Conservation (phyloP, 192 early-diverging fungal genomes). For the Coemansia sp. region DNA sequence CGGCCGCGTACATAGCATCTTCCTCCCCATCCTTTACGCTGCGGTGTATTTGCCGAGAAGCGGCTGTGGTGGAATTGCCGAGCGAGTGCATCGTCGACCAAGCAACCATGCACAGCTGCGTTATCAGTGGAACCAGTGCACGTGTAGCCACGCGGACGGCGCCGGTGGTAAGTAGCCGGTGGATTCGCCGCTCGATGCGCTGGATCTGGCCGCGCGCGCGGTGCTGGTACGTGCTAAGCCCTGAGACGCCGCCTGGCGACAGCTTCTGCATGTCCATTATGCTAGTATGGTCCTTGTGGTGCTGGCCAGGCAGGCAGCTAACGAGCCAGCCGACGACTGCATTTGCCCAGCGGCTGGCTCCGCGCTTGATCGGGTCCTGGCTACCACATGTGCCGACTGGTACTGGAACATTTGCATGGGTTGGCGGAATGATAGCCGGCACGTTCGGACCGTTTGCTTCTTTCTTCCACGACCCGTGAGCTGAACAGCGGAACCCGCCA, state of each 20-base stretch:
- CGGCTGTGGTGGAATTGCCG: background rate
- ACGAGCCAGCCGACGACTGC: too few relatives aligned
- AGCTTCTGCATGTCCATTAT: background rate
- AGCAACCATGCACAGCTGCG: constrained; percentile 44
- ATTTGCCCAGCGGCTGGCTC: too few relatives aligned
- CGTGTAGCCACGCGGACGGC: constrained; percentile 42
- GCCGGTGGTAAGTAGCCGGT: constrained; percentile 38
- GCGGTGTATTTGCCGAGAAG: too few relatives aligned
- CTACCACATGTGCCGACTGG: background rate
- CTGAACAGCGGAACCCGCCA: too few relatives aligned
- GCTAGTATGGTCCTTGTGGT: background rate
- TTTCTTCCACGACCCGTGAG: too few relatives aligned
- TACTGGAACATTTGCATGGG: background rate
- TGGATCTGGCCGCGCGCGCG: constrained; percentile 30
- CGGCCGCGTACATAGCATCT: constrained; percentile 16
- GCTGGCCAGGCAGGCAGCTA: too few relatives aligned
- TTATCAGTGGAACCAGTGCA: constrained; percentile 42
- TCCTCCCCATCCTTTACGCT: background rate
- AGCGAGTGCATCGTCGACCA: constrained; percentile 43
- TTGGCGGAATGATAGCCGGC: background rate
- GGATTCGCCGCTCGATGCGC: constrained; percentile 43
- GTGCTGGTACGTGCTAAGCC: constrained; percentile 2
- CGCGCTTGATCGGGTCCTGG: too few relatives aligned
- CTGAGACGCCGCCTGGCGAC: background rate
- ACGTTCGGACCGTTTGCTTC: background rate